These are phyloP conservation scores for Hemileccinum impolitum DNA, from an alignment of 768 basidiomycete species.

Conservation along the genomic window DNA sequence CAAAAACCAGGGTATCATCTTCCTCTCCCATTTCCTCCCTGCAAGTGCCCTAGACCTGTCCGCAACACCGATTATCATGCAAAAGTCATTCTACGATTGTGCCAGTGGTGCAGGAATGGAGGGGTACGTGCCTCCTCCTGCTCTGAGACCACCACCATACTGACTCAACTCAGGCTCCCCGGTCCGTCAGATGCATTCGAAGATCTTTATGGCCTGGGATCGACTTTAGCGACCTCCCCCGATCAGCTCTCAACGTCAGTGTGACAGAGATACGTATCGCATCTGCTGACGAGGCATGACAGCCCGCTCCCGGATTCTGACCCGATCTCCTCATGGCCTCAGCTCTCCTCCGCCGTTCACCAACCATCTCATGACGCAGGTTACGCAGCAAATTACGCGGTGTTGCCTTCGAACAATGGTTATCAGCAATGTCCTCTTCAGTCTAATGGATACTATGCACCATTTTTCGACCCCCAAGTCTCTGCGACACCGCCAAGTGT, in stretches of 20 bases:
- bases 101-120: neutral
- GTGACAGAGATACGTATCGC: neutral
- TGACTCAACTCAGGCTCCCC: neutral
- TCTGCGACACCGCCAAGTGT: too few relatives aligned
- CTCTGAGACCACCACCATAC: neutral
- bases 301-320: neutral
- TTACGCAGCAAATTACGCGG: too few relatives aligned
- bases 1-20: too few relatives aligned
- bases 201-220: too few relatives aligned
- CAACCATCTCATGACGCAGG: neutral
- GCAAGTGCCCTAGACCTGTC: too few relatives aligned
- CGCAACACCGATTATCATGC: neutral
- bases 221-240: neutral
- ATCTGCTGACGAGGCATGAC: neutral
- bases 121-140: neutral
- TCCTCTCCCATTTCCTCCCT: too few relatives aligned
- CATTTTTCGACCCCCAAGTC: too few relatives aligned
- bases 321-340: neutral
- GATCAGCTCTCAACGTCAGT: neutral
- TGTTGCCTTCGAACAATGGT: too few relatives aligned
- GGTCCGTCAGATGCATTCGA: neutral
- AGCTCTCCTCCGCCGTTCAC: too few relatives aligned
- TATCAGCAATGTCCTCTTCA: too few relatives aligned
- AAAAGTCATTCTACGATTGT: neutral
- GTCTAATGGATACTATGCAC: too few relatives aligned